Conservation (phyloP, 345 rosid genomes). For the Salix purpurea region DNA sequence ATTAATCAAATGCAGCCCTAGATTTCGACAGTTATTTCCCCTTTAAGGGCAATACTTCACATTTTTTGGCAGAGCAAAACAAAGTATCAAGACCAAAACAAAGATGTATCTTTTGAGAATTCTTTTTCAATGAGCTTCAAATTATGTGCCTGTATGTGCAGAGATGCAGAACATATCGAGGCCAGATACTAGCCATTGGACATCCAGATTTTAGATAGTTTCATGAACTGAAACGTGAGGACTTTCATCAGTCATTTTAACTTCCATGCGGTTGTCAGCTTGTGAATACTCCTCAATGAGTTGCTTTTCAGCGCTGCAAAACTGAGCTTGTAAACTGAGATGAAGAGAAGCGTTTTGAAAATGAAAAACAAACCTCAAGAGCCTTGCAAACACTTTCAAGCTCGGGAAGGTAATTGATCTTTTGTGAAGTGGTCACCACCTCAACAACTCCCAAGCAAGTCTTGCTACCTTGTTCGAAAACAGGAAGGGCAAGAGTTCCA, state of each 20-base stretch:
- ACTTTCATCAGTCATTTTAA: neutral
- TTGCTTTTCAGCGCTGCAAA: neutral
- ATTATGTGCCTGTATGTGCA: neutral
- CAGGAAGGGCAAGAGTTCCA: slow-evolving; percentile 87
- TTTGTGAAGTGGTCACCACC: slow-evolving; percentile 72
- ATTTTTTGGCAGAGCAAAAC: neutral
- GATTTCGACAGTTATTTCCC: no score
- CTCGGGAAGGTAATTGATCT: slow-evolving; percentile 60
- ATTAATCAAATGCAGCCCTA: no score
- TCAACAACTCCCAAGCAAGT: slow-evolving; percentile 90
- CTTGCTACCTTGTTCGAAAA: slow-evolving; percentile 78
- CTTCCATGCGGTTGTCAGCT: neutral
- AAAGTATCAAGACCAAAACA: neutral
- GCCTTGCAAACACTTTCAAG: slow-evolving; percentile 83
- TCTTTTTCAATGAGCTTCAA: neutral
- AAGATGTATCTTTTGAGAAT: neutral
- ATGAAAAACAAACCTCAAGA: slow-evolving; percentile 60
- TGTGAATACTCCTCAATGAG: neutral
- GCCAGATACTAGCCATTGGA: neutral
- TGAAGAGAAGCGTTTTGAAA: neutral
- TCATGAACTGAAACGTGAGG: neutral
- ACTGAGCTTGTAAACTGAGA: neutral
- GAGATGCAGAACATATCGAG: neutral
- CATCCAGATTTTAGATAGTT: neutral
- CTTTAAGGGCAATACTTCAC: neutral